Base-by-base conservation (phyloP, 2,329 filamentous ascomycete species). In the Xylariaceae sp. region DNA sequence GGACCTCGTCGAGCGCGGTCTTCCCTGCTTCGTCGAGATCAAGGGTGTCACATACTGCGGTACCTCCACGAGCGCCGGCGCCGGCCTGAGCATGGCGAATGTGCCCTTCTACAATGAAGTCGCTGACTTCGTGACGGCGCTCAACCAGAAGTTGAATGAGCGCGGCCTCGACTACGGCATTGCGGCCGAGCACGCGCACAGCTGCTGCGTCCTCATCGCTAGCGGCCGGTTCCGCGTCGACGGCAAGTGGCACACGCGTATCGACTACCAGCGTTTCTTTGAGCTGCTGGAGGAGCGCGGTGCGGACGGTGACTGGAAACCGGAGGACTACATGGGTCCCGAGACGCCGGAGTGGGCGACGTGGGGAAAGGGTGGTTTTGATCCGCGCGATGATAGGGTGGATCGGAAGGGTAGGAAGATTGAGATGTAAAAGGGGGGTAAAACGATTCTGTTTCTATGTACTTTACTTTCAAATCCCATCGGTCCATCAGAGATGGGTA, bases 21-120 rank as follows among this genome's bases (percentile, higher is more conserved):
- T 96, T 18, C 93, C 93, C 0, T 93, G 90, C 73, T 96, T 97
- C 71, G 86, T 97, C 53, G 93, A 97, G 77, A 83, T 97, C 74
- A 97, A 97, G 78, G 93, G 93, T 57, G 93, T 97, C 44, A 97
- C 93, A 0, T 97, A 94, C 77, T 97, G 94, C 74, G 94, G 94
- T 47, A 97, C 93, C 0, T 88, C 88, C 6, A 91, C 91, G 0
- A 89, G 89, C 7, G 87, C 89, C 3, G 88, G 87, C 56, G 92
- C 91, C 0, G 93, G 93, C 0, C 79, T 97, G 51, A 94, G 87
- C n/a, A 97, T 97, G 93, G 85, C 90, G 69, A 97, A 97, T 71
- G 94, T 97, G 8, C 93, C 93, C 0, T 97, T 96, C 71, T 97
- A 97, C 76, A 88, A 89, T 73, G 93, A 97, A 75, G 89, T 97